Conservation (phyloP, 1,284 basidiomycete genomes). For the Fomitopsis betulina region DNA sequence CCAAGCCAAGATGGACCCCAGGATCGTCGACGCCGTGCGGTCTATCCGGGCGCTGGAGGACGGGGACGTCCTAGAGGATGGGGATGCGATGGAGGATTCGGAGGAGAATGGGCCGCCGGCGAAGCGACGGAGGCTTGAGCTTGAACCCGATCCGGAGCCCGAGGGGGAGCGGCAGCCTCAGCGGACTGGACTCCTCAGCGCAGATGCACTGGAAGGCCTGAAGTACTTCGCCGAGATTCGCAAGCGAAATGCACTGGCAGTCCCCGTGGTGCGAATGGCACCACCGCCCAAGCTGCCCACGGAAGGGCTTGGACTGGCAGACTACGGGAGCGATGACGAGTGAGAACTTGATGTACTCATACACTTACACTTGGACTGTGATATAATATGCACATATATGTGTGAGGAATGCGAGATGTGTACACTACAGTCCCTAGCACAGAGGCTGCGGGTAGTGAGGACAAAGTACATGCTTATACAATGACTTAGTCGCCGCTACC, state of each 20-base stretch:
- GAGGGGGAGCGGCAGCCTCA: slow-evolving; percentile 22
- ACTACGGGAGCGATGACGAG: slow-evolving; percentile 78
- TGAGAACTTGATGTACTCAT: slow-evolving; percentile 17
- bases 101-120: slow-evolving; percentile 30
- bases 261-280: slow-evolving; percentile 25
- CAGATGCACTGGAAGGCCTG: slow-evolving; percentile 81
- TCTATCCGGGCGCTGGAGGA: slow-evolving; percentile 82
- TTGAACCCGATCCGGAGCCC: slow-evolving; percentile 18
- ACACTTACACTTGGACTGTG: not conserved
- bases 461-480: not conserved
- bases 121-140: slow-evolving; percentile 30
- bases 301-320: slow-evolving; percentile 53
- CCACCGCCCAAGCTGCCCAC: slow-evolving; percentile 28
- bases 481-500: slow-evolving; percentile 13
- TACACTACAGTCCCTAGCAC: slow-evolving; percentile 8
- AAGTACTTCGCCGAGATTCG: slow-evolving; percentile 84
- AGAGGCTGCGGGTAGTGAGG: not conserved
- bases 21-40: slow-evolving; percentile 84
- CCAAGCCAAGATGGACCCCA: slow-evolving; percentile 75
- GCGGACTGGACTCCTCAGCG: slow-evolving; percentile 59
- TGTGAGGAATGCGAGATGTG: slow-evolving; percentile 3
- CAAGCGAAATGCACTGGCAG: slow-evolving; percentile 43
- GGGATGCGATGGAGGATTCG: slow-evolving; percentile 29
- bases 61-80: slow-evolving; percentile 53
- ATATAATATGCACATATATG: slow-evolving; percentile 13